Base-by-base conservation (phyloP, 176 grass and related monocot genomes). In the Eragrostis nindensis region DNA sequence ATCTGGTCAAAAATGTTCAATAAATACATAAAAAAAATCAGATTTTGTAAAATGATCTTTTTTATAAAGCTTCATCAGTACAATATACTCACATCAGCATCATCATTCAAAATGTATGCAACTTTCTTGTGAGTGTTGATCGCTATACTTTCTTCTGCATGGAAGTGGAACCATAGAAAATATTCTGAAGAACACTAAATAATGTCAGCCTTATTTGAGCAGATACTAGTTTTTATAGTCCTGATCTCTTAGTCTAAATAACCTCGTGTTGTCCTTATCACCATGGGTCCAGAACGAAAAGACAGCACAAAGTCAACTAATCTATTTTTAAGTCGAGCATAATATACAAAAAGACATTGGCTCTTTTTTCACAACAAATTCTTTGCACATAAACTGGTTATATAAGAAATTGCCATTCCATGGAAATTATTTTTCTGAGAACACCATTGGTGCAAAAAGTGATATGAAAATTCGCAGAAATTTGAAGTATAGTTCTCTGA, bases 131-230 rank as follows among this genome's bases (percentile, higher is more conserved):
- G 54, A 84, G 73, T 38, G 40, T 19, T 62, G 27, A 21, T 71
- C 21, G 17, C 15, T 63, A 48, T 25, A 79, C 45, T 46, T 25
- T 79, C 54, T 79, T 56, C 25, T 80, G 69, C 55, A 57, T 45
- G 59, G 63, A 70, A 85, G 77, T 89, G 87, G 87, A 71, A 76
- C 82, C 61, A 85, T 81, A 89, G 82, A 63, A 66, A 47, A 70
- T 62, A 89, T 89, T 81, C 71, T 13, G 46, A 55, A 29, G 36
- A 89, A 80, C 16, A 27, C 64, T 46, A 80, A 75, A 84, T 47
- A 62, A 67, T 75, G 62, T 50, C 63, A 70, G 44, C 53, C 55
- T 53, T 89, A 56, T 81, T 73, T 85, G 78, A 85, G 77, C 70
- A 89, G 70, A 85, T 85, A 80, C 70, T 70, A 45, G 43, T 80